A percentile compares a stretch with the other conserved stretches of the same genome.
phyloP scores from a whole-genome alignment of 371 early-diverging fungal species.

The Actinomucor elegans region DNA sequence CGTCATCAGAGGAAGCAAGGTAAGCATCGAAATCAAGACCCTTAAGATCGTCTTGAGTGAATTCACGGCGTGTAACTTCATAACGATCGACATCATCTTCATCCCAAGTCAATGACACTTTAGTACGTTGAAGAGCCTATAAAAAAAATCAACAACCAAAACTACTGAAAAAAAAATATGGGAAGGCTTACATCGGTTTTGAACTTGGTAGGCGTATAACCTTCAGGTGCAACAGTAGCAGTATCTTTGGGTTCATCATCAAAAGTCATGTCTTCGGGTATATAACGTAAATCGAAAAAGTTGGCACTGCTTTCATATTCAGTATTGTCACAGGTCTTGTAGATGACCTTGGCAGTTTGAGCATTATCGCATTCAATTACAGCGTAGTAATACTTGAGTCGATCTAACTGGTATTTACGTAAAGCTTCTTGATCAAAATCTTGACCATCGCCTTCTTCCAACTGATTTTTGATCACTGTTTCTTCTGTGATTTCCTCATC shows the following conservation, averaged over 20 bases:
- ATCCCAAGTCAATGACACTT: conserved; percentile 96
- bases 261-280: conserved; percentile 93
- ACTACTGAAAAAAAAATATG: not conserved
- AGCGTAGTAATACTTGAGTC: conserved; percentile 93
- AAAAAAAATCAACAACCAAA: not conserved
- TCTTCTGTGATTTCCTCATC: conserved; percentile 56
- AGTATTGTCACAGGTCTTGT: conserved; percentile 85
- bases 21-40: conserved; percentile 90
- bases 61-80: conserved; percentile 75
- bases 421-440: conserved; percentile 85
- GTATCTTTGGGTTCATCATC: conserved; percentile 71
- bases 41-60: conserved; percentile 87
- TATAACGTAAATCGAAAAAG: conserved; percentile 95
- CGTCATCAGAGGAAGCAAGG: conserved; percentile 78
- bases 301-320: conserved; percentile 95
- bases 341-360: conserved; percentile 82
- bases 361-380: conserved; percentile 91
- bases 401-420: conserved; percentile 92
- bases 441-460: conserved; percentile 60
- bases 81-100: conserved; percentile 89
- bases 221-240: conserved; percentile 72
- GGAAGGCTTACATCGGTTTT: conserved; percentile 61
- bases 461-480: conserved; percentile 48
- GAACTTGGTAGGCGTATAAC: conserved; percentile 80
- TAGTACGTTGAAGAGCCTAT: conserved; percentile 89